Base-by-base conservation (phyloP, 805 yeast species). In the Isabelozyma pseudorhagii region DNA sequence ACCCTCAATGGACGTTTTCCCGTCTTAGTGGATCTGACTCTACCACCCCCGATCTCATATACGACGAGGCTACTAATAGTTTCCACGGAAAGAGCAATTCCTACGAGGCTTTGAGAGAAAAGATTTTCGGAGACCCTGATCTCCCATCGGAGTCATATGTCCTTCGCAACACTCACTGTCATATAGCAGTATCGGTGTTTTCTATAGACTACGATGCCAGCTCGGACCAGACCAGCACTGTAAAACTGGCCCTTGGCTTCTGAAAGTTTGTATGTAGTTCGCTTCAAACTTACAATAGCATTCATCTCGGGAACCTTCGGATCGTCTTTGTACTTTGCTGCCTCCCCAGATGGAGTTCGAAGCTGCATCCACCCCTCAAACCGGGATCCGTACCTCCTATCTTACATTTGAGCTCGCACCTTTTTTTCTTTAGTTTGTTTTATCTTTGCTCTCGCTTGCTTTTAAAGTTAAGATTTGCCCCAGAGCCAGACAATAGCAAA, bases 1-100 rank as follows among this genome's bases (percentile, higher is more conserved):
- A 67, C 49, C 81, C 82, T 45, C 59, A 66, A 28, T 79, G 64
- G 58, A 71, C 68, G 38, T 69, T 63, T 54, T 61, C 83, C 13
- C 74, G 84, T 65, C 51, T 79, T 47, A 66, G 77, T 8, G 84
- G 84, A 21, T 54, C 60, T n/a, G 66, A 64, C 44, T 62, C 74
- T 31, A 43, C 55, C 21, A 61, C 65, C 38, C 60, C 69, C 31
- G 62, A 58, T 50, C 58, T 76, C 51, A 44, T 28, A 34, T 79
- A 70, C 65, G 71, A 80, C 60, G 67, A 61, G 44, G 69, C 78
- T 40, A 45, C 77, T 15, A 72, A 72, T 40, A 51, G 61, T n/a
- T 55, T 67, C 49, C 45, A 41, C 13, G 55, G 45, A 45, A 38
- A 44, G 38, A 46, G 52, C 29, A 52, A 49, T 28, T 25, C 58